phyloP scores from a whole-genome alignment of 129 eudicot genomes.

The Tanacetum coccineum region DNA sequence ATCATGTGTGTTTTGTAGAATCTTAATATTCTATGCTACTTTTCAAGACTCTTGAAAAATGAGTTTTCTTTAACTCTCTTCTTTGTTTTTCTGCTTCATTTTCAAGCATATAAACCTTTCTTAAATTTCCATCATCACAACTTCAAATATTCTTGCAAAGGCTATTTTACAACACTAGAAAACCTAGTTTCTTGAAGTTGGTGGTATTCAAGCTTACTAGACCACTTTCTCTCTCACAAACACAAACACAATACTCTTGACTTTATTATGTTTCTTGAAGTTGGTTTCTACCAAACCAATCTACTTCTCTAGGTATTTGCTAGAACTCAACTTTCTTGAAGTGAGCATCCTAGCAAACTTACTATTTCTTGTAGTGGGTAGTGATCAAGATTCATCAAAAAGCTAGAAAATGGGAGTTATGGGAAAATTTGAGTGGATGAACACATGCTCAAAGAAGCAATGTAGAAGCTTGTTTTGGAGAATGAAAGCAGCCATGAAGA shows the following conservation, averaged over 20 bases:
- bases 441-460: constrained; percentile 43
- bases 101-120: constrained; percentile 10
- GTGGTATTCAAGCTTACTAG: constrained; percentile 16
- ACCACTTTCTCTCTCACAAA: not conserved
- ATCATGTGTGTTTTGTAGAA: constrained; percentile 10
- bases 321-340: constrained; percentile 23
- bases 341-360: constrained; percentile 7
- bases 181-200: constrained; percentile 9
- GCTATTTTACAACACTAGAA: constrained; percentile 6
- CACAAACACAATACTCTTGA: too few relatives aligned
- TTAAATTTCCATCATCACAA: constrained; percentile 10
- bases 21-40: constrained; percentile 8
- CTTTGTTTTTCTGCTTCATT: constrained; percentile 19
- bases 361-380: constrained; percentile 16
- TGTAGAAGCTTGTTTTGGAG: constrained; percentile 56
- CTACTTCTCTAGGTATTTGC: constrained; percentile 14
- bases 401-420: constrained; percentile 31
- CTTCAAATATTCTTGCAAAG: constrained; percentile 15
- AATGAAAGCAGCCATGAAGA: constrained; percentile 51
- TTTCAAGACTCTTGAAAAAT: constrained; percentile 23
- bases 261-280: too few relatives aligned
- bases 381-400: constrained; percentile 17
- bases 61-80: not conserved
- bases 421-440: constrained; percentile 37
- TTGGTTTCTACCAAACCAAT: not conserved